Conservation (phyloP, 306 rosid species). For the Arachis hypogaea region DNA sequence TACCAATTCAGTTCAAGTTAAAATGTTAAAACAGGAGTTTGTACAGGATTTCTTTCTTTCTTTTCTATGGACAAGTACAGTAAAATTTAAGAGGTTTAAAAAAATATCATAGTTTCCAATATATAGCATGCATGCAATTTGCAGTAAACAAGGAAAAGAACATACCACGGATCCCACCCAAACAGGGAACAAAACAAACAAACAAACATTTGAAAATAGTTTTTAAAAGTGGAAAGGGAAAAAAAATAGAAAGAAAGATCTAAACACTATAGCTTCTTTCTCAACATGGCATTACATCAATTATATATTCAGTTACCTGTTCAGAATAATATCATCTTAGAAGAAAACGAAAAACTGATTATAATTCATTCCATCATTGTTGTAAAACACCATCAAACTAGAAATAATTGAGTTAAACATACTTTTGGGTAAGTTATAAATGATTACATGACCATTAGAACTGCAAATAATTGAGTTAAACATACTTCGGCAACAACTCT, state of each 20-base stretch:
- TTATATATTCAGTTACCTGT: background rate
- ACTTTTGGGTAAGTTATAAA: slow-evolving; percentile 21
- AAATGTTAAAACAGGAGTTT: slow-evolving; percentile 30
- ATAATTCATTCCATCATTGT: slow-evolving; percentile 15
- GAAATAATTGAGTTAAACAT: too few species aligned
- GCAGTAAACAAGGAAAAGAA: background rate
- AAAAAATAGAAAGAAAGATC: background rate
- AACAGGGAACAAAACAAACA: background rate
- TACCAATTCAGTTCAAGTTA: slow-evolving; percentile 26
- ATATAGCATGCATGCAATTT: background rate
- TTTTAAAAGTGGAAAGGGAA: background rate
- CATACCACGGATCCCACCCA: background rate
- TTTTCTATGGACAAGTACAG: background rate
- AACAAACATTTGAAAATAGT: background rate
- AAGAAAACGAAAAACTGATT: slow-evolving; percentile 9
- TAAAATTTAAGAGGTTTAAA: slow-evolving; percentile 7
- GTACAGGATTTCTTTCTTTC: slow-evolving; percentile 6
- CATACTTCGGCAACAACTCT: slow-evolving; percentile 81
- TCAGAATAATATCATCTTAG: background rate
- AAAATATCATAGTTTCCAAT: slow-evolving; percentile 6
- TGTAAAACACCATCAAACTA: slow-evolving; percentile 20
- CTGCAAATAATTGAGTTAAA: slow-evolving; percentile 37
- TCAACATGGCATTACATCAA: slow-evolving; percentile 26
- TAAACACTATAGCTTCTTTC: background rate
- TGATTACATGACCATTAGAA: slow-evolving; percentile 3